Base-by-base conservation (phyloP, 2,329 filamentous ascomycete genomes). In the Pyrenochaeta sp. region DNA sequence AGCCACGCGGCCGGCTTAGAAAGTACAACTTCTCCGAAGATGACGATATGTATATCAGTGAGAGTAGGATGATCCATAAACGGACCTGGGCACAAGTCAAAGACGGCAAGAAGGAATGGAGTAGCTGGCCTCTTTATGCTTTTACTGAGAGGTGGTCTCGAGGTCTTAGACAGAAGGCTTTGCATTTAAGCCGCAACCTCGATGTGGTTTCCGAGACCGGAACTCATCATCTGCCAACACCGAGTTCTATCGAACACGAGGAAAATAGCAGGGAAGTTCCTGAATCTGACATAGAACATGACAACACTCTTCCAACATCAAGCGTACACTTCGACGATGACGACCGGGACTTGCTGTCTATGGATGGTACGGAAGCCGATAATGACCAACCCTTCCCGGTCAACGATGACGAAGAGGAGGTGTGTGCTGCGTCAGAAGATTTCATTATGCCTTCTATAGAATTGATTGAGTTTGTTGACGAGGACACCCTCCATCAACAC, bases 31-130 rank as follows among this genome's bases (percentile, higher is more conserved):
- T 71, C 35, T 66, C 51, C 6, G 44, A 56, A 23, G 64, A 67
- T 28, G 68, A 73, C 14, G 61, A 72, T 23, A 45, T 63, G 19
- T 62, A 72, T 17, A 62, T 74, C n/a, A 57, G 69, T n/a, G 54
- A 65, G 41, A 55, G 60, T 11, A 68, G 48, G 27, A 39, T 53
- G 26, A 40, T 62, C 3, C 45, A 66, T 7, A 57, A 65, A 19
- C 39, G 56, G 1, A 42, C 65, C 1, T 72, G 63, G 57, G 23
- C 36, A 9, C 57, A 49, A 8, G 63, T 65, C 17, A 52, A 48
- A 11, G 51, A 35, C 2, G 54, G 60, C 24, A 51, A 44, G 30
- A 17, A 40, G 5, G 53, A 61, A 18, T 64, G 60, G 61, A 48
- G 37, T 11, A 10, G 44, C 3, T 65, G 56, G 60, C 54, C 55